Conservation (phyloP, 1,284 basidiomycete species). For the Boletellus sp. region DNA sequence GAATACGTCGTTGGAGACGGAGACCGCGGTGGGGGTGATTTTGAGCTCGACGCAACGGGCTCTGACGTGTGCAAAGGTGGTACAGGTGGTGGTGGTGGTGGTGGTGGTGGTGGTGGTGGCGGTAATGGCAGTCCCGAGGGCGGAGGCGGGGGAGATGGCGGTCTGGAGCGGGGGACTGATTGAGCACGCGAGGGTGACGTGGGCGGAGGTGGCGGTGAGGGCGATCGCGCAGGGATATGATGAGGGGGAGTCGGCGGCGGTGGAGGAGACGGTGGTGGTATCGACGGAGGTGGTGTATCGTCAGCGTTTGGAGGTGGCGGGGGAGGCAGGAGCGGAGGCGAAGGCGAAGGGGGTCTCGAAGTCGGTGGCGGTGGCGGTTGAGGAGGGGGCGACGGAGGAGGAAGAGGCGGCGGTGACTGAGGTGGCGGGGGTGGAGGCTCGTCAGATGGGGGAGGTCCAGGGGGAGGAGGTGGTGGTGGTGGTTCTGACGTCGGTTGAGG, state of each 20-base stretch:
- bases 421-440: slow-evolving; percentile 20
- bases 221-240: slow-evolving; percentile 22
- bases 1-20: slow-evolving; percentile 30
- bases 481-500: slow-evolving; percentile 29
- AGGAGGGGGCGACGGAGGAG: no score
- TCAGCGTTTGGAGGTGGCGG: slow-evolving; percentile 3
- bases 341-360: slow-evolving; percentile 12
- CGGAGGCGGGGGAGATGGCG: slow-evolving; percentile 22
- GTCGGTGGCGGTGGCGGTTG: slow-evolving; percentile 8
- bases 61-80: slow-evolving; percentile 24
- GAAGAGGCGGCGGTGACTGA: slow-evolving; percentile 3
- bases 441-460: slow-evolving; percentile 24
- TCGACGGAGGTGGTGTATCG: slow-evolving; percentile 15
- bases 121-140: slow-evolving; percentile 24
- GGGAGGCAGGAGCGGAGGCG: slow-evolving; percentile 2
- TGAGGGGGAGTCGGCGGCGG: slow-evolving; percentile 13
- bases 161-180: slow-evolving; percentile 12
- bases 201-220: slow-evolving; percentile 26
- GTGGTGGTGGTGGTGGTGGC: no score
- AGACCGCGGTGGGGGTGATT: slow-evolving; percentile 14
- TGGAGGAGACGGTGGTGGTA: slow-evolving; percentile 18
- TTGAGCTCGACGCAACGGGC: slow-evolving; percentile 30
- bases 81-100: no score
- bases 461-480: slow-evolving; percentile 31
- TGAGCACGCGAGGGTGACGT: slow-evolving; percentile 15